phyloP scores from a whole-genome alignment of 2,329 filamentous ascomycete genomes.

The Trichothecium sympodiale region DNA sequence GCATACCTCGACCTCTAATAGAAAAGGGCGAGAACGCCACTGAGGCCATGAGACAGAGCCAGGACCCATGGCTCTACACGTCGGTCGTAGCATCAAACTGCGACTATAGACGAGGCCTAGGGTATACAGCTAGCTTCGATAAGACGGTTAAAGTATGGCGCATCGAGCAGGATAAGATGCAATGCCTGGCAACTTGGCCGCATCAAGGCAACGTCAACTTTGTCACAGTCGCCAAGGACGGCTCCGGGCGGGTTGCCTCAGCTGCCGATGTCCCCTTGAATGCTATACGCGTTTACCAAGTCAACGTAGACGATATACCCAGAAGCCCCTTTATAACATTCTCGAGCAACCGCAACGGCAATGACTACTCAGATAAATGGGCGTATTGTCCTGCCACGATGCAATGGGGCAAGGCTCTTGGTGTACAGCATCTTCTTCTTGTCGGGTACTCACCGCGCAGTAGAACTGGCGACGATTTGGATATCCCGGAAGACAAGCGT shows the following conservation, averaged over 20 bases:
- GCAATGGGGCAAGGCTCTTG: conserved; percentile 42
- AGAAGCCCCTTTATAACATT: conserved; percentile 24
- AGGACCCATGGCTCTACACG: conserved; percentile 53
- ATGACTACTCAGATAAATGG: conserved; percentile 36
- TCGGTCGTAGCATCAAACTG: conserved; percentile 53
- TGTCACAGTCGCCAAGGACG: conserved; percentile 40
- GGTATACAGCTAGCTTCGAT: conserved; percentile 53
- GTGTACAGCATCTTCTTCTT: conserved; percentile 39
- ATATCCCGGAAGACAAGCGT: conserved; percentile 47
- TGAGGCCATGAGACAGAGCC: conserved; percentile 44
- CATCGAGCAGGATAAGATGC: conserved; percentile 26
- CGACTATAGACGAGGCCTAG: conserved; percentile 29
- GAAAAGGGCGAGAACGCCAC: conserved; percentile 43
- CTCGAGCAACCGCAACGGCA: conserved; percentile 28
- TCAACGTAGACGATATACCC: conserved; percentile 25
- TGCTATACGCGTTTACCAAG: conserved; percentile 46
- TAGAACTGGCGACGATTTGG: conserved; percentile 34
- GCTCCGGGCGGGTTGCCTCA: conserved; percentile 41
- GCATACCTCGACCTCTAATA: conserved; percentile 42
- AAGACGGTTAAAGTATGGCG: conserved; percentile 50
- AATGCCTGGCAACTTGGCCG: conserved; percentile 33
- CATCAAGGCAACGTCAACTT: conserved; percentile 53
- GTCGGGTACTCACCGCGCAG: conserved; percentile 54
- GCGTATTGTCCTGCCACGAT: conserved; percentile 53
- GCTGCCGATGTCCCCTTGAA: conserved; percentile 42